These are phyloP conservation scores for Dactylellina drechsleri DNA, from an alignment of 2,329 filamentous ascomycete genomes.

Conservation along the genomic window DNA sequence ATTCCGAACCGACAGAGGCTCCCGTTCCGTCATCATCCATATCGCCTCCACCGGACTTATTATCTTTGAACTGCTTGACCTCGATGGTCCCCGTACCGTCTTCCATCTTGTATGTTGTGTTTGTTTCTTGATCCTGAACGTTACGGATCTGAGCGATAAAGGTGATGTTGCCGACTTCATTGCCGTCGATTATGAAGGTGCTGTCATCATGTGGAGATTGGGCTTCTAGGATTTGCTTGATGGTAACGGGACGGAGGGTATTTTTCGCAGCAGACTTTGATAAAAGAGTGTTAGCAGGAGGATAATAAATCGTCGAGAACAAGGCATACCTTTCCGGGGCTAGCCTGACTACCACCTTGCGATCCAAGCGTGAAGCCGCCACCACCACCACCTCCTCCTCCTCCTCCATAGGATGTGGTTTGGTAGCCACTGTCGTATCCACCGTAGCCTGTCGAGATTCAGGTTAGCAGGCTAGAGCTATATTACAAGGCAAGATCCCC, in stretches of 20 bases:
- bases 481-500: neutral
- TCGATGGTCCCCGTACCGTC: constrained; percentile 94
- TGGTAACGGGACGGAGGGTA: constrained; percentile 89
- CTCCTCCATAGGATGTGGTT: constrained; percentile 50
- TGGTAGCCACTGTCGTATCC: constrained; percentile 55
- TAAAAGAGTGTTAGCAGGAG: neutral
- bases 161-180: constrained; percentile 75
- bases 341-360: constrained; percentile 57
- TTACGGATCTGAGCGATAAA: constrained; percentile 91
- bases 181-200: constrained; percentile 84
- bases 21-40: constrained; percentile 33
- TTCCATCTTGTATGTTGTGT: constrained; percentile 91
- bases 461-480: constrained; percentile 15
- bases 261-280: constrained; percentile 61
- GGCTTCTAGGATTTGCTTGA: constrained; percentile 91
- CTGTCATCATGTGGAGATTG: constrained; percentile 77
- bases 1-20: constrained; percentile 66
- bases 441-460: constrained; percentile 48
- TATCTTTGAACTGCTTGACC: constrained; percentile 82
- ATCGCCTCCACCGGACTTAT: constrained; percentile 66
- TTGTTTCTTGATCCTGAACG: constrained; percentile 86
- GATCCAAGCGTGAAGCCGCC: constrained; percentile 56
- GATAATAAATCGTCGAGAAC: constrained; percentile 2
- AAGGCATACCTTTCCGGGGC: constrained; percentile 55
- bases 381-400: constrained; percentile 55